Percentiles rank a stretch among this genome's conserved stretches.
phyloP scores from a whole-genome alignment of 2,329 filamentous ascomycete genomes.

The Aspergillus piperis region DNA sequence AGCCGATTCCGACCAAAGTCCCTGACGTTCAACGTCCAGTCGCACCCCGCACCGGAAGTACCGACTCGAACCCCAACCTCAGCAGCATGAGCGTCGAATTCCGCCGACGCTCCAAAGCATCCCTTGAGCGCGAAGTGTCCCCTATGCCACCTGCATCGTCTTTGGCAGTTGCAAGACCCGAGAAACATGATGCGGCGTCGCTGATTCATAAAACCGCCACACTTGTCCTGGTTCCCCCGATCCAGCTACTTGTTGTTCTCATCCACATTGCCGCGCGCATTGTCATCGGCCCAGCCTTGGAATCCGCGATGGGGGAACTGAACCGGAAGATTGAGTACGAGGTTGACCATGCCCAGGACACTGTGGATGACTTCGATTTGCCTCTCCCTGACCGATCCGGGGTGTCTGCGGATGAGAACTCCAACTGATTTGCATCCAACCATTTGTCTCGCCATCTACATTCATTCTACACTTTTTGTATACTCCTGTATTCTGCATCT shows the following conservation, averaged over 20 bases:
- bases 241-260: constrained; percentile 75
- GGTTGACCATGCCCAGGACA: constrained; percentile 21
- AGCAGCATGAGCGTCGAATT: constrained; percentile 38
- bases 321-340: constrained; percentile 21
- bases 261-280: constrained; percentile 79
- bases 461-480: background rate
- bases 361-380: constrained; percentile 43
- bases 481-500: constrained; percentile 14
- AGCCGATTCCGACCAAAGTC: background rate
- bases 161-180: constrained; percentile 54
- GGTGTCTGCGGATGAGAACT: constrained; percentile 12
- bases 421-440: background rate
- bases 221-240: constrained; percentile 76
- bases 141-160: constrained; percentile 69
- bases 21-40: constrained; percentile 4
- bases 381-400: constrained; percentile 33
- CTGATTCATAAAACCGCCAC: constrained; percentile 77
- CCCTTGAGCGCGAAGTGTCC: constrained; percentile 60
- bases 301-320: constrained; percentile 22
- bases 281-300: constrained; percentile 43
- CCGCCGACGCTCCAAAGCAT: constrained; percentile 58
- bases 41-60: constrained; percentile 23
- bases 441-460: background rate
- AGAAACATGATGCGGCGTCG: constrained; percentile 59
- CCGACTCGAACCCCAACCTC: constrained; percentile 27